Conservation (phyloP, 2,329 filamentous ascomycete species). For the Huntiella moniliformis region DNA sequence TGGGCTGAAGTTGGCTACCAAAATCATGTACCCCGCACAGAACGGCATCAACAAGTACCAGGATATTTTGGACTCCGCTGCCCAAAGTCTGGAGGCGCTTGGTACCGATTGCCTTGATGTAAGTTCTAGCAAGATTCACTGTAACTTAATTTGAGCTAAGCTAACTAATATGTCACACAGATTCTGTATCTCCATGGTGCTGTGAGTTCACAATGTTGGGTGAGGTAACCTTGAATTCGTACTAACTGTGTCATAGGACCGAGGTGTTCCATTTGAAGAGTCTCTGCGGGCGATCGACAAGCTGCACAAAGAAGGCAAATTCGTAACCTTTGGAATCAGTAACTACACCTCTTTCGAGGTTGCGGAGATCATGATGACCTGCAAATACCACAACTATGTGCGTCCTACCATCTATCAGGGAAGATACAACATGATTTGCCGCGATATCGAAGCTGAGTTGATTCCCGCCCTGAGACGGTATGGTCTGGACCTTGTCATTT, state of each 20-base stretch:
- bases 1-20: conserved; percentile 61
- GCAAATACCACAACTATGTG: conserved; percentile 64
- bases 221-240: conserved; percentile 8
- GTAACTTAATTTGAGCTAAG: not conserved
- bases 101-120: conserved; percentile 55
- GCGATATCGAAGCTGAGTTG: conserved; percentile 56
- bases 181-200: conserved; percentile 63
- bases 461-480: conserved; percentile 57
- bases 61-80: conserved; percentile 44
- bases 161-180: conserved; percentile 13
- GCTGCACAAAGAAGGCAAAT: conserved; percentile 72
- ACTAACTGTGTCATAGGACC: conserved; percentile 27
- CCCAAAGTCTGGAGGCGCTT: conserved; percentile 51
- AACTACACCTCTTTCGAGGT: conserved; percentile 83
- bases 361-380: conserved; percentile 64
- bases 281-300: conserved; percentile 62
- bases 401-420: conserved; percentile 69
- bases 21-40: conserved; percentile 43
- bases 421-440: conserved; percentile 71
- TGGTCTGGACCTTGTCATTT: conserved; percentile 60
- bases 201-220: conserved; percentile 13
- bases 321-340: conserved; percentile 58
- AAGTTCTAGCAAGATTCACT: conserved; percentile 15
- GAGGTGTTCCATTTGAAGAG: conserved; percentile 55
- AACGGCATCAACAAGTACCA: conserved; percentile 43